A percentile compares a stretch with the other conserved stretches of the same genome.
These are phyloP conservation scores for Byssochlamys sp. DNA, from an alignment of 2,329 filamentous ascomycete species.

Conservation along the genomic window DNA sequence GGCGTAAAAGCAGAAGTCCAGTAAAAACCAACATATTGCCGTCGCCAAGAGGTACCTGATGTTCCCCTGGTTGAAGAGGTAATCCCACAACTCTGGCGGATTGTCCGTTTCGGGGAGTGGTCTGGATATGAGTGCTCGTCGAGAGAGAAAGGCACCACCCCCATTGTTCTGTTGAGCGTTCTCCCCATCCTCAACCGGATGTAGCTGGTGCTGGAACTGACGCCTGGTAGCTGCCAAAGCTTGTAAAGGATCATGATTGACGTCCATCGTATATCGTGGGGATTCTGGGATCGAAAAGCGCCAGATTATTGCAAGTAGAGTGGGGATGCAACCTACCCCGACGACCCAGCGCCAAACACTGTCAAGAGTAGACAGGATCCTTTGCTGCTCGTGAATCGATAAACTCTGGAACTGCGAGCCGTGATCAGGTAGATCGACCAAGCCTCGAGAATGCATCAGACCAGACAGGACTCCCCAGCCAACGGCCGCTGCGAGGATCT, in stretches of 20 bases:
- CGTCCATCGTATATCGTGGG: slow-evolving; percentile 53
- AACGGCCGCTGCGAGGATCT: slow-evolving; percentile 63
- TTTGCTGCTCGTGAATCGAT: slow-evolving; percentile 45
- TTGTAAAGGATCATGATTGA: slow-evolving; percentile 15
- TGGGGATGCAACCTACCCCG: slow-evolving; percentile 52
- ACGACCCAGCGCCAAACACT: slow-evolving; percentile 56
- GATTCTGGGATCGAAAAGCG: slow-evolving; percentile 56
- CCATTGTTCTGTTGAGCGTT: neutral
- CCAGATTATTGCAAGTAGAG: slow-evolving; percentile 53
- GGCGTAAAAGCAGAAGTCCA: slow-evolving; percentile 45
- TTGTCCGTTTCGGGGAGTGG: slow-evolving; percentile 1
- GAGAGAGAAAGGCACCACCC: too few relatives aligned
- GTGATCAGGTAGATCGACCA: slow-evolving; percentile 39
- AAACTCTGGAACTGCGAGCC: slow-evolving; percentile 22
- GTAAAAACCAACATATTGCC: slow-evolving; percentile 40
- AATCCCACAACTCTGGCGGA: slow-evolving; percentile 14
- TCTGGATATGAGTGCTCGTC: too few relatives aligned
- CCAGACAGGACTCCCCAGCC: too few relatives aligned
- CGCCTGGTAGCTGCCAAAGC: too few relatives aligned
- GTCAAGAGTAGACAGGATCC: slow-evolving; percentile 35
- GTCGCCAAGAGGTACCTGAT: slow-evolving; percentile 25
- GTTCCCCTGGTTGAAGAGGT: slow-evolving; percentile 17
- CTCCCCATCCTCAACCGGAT: slow-evolving; percentile 3
- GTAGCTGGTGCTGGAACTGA: slow-evolving; percentile 3
- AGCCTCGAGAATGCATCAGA: slow-evolving; percentile 48